Percentiles rank a stretch among this genome's conserved stretches.
These are phyloP conservation scores for Cyphellophora attinorum DNA, from an alignment of 2,329 filamentous ascomycete species.

Conservation along the genomic window DNA sequence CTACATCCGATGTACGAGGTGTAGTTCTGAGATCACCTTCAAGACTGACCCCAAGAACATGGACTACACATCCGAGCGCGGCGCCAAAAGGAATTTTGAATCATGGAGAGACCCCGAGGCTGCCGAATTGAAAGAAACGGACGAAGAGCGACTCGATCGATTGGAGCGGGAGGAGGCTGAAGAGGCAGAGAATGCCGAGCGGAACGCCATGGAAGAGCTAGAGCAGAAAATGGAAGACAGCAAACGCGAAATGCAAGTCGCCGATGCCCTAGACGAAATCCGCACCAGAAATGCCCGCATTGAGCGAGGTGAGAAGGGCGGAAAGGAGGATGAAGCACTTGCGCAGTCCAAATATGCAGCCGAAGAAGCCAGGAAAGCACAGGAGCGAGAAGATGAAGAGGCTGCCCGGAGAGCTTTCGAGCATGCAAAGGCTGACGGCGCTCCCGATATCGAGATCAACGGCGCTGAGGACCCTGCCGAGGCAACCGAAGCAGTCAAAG, in stretches of 20 bases:
- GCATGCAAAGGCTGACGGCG: constrained; percentile 46
- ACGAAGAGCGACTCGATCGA: constrained; percentile 77
- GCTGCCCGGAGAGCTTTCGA: constrained; percentile 70
- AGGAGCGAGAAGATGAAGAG: constrained; percentile 76
- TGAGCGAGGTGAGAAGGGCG: constrained; percentile 63
- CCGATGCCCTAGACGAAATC: constrained; percentile 92
- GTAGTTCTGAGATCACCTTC: constrained; percentile 80
- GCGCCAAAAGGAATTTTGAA: constrained; percentile 88
- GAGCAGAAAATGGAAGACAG: constrained; percentile 91
- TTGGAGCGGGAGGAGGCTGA: constrained; percentile 66
- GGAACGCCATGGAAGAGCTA: constrained; percentile 88
- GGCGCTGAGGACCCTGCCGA: constrained; percentile 19
- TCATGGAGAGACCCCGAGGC: constrained; percentile 67
- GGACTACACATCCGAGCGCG: constrained; percentile 73
- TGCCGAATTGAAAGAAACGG: constrained; percentile 58
- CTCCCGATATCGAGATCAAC: constrained; percentile 42
- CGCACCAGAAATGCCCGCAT: constrained; percentile 81
- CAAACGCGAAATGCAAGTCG: constrained; percentile 90
- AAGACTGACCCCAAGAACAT: constrained; percentile 91
- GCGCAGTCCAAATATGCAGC: constrained; percentile 51
- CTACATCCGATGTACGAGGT: constrained; percentile 83
- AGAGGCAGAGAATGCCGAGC: constrained; percentile 57
- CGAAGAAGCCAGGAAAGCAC: constrained; percentile 49
- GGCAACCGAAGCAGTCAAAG: constrained; percentile 25
- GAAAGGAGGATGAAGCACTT: constrained; percentile 44